Percentiles rank a stretch among this genome's conserved stretches.
These are phyloP conservation scores for Macrolepiota dolichaula DNA, from an alignment of 768 basidiomycete species.

Conservation along the genomic window DNA sequence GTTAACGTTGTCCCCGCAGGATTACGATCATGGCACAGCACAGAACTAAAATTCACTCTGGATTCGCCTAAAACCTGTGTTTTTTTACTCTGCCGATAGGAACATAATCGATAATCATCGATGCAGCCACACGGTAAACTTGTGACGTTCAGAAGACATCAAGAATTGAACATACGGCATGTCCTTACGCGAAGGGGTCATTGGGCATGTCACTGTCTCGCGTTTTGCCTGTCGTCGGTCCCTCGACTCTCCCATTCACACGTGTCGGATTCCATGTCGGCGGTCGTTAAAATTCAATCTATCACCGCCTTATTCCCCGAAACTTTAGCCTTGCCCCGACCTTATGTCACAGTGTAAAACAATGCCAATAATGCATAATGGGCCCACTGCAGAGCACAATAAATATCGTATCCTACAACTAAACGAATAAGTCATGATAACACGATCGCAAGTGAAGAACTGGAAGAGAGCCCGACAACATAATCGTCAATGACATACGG, in stretches of 20 bases:
- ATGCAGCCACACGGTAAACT: not conserved
- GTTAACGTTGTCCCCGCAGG: not conserved
- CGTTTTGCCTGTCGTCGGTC: slow-evolving; percentile 2
- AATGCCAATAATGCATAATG: slow-evolving; percentile 7
- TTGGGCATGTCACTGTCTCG: not conserved
- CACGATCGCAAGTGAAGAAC: not conserved
- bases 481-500: slow-evolving; percentile 2
- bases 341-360: not conserved
- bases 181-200: not conserved
- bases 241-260: not conserved
- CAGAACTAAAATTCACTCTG: not conserved
- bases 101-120: not conserved
- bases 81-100: not conserved
- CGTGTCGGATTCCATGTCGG: not conserved
- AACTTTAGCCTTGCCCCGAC: not conserved
- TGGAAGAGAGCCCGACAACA: slow-evolving; percentile 7
- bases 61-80: not conserved
- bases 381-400: not conserved
- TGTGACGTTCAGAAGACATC: not conserved
- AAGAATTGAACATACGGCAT: not conserved
- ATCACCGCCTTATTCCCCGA: not conserved
- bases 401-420: slow-evolving; percentile 1
- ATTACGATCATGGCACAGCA: not conserved
- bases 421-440: slow-evolving; percentile 7
- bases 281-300: not conserved